Base-by-base conservation (phyloP, 768 basidiomycete genomes). In the Boletus vermiculosoides region DNA sequence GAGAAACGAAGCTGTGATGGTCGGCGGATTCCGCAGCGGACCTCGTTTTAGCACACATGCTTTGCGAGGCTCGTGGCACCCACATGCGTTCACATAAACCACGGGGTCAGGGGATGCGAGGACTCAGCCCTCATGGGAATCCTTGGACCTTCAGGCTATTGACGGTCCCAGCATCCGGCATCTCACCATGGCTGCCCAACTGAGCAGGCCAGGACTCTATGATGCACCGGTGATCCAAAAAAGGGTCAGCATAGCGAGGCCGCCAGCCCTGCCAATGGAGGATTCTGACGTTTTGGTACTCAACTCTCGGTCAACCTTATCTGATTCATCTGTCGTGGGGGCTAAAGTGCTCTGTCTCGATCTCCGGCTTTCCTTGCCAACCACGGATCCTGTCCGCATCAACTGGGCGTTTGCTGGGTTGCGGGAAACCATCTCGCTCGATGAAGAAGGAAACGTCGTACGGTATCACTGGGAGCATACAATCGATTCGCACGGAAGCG, bases 231-330 rank as follows among this genome's bases (percentile, higher is more conserved):
- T 50, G 47, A 45, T 64, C 40, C 55, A 58, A 33, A 52, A 3
- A 37, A 47, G 60, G 7, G 36, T 55, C 31, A 64, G 53, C 11
- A 62, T 66, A 31, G 52, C 58, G 30, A 42, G 64, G 36, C 54
- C 47, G 8, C 55, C 57, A 23, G 54, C 28, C 8, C 50, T 30
- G 13, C 65, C 58, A 5, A 57, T n/a, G 18, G 57, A 68, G 28
- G 60, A 63, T 34, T 68, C 63, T 8, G 56, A 62, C 12, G 60
- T 67, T 23, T 44, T 61, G 11, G 65, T 67, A 16, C 58, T 67
- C n/a, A 59, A 45, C 23, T 64, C 58, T 9, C 59, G 67, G 18
- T 60, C 56, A 6, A 61, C 59, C 33, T 51, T 48, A 11, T 39
- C 40, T 25, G 49, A 56, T 42, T 18, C 56, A 16, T 49, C 52